These are phyloP conservation scores for Clonostachys rosea DNA, from an alignment of 2,329 filamentous ascomycete species.

Conservation along the genomic window DNA sequence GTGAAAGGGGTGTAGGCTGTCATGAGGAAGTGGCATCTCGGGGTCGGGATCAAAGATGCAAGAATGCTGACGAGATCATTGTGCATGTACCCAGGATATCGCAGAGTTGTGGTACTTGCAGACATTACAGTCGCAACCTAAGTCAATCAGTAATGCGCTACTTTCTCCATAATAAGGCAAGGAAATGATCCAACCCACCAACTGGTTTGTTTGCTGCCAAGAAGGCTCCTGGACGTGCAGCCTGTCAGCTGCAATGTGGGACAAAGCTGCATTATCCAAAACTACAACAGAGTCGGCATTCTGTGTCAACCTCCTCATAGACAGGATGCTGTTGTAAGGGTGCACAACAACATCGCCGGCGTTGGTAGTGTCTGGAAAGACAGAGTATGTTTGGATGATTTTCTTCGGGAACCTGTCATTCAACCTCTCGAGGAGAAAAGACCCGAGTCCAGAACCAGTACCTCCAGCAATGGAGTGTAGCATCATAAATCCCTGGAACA, in stretches of 20 bases:
- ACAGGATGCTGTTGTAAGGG: conserved; percentile 93
- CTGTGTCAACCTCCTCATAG: conserved; percentile 86
- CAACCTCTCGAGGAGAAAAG: conserved; percentile 88
- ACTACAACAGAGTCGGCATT: conserved; percentile 98
- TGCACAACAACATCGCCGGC: conserved; percentile 91
- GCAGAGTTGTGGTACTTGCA: conserved; percentile 89
- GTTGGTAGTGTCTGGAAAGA: conserved; percentile 91
- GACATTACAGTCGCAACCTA: conserved; percentile 96
- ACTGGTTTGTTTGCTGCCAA: conserved; percentile 95
- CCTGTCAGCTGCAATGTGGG: conserved; percentile 88
- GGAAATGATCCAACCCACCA: conserved; percentile 48
- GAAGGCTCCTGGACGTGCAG: conserved; percentile 94
- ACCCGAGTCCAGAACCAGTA: conserved; percentile 92
- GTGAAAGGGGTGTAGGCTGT: conserved; percentile 98
- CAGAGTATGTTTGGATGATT: conserved; percentile 97
- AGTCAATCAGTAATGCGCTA: background rate
- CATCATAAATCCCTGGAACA: conserved; percentile 84
- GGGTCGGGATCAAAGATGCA: conserved; percentile 91
- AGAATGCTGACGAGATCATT: conserved; percentile 97
- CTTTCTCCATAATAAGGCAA: conserved; percentile 1
- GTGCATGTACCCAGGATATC: conserved; percentile 99
- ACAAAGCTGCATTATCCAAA: conserved; percentile 90
- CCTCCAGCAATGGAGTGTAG: conserved; percentile 97
- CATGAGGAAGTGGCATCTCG: conserved; percentile 96
- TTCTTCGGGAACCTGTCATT: conserved; percentile 99